Evolutionary conservation across 2,329 filamentous ascomycete genomes (phyloP), one percentile per base, ranked within the genome.

Genomic region (Arthrinium puccinioides): DNA sequence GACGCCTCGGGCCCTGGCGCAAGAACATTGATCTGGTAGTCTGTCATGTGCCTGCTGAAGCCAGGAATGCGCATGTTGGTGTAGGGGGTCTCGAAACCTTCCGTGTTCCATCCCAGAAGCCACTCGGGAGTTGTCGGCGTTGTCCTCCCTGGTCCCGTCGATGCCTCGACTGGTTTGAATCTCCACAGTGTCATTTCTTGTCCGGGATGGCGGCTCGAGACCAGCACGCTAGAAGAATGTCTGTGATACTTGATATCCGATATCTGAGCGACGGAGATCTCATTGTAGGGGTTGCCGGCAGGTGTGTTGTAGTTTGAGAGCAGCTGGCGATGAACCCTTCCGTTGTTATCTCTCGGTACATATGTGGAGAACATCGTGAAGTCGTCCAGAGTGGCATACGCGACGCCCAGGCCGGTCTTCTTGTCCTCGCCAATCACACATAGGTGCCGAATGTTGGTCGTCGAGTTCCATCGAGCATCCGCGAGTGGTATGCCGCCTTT

Each of bases 231-330:
- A 39, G 63, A 54, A 2, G 63, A 63, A 5, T 62, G 53, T 5
- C 54, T 47, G 37, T 72, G 66, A 37, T 70, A 73, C 39, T 63
- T 61, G 44, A 76, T 64, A 5, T 67, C 68, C 8, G 67, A 67
- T 36, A 70, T 59, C 28, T 65, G 55, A 6, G 54, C 53, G 11
- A 57, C 55, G n/a, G 50, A 48, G 51, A 61, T 52, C 44, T 69
- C 64, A 11, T 30, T 3, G 48, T 51, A 37, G 33, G 52, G 29
- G 21, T 23, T 32, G 16, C 45, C 40, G 3, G 16, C 39, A 21
- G 34, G 36, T 10, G 15, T n/a, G 16, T 30, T 31, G 25, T 53
- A 50, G 28, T 52, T 34, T 5, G 40, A 38, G 9, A 54, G 39
- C 26, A 50, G 38, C 5, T 39, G 43, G 7, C 44, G 41, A 29